Evolutionary conservation across 768 basidiomycete genomes (phyloP).

Genomic region (Paxillus rubicundulus): DNA sequence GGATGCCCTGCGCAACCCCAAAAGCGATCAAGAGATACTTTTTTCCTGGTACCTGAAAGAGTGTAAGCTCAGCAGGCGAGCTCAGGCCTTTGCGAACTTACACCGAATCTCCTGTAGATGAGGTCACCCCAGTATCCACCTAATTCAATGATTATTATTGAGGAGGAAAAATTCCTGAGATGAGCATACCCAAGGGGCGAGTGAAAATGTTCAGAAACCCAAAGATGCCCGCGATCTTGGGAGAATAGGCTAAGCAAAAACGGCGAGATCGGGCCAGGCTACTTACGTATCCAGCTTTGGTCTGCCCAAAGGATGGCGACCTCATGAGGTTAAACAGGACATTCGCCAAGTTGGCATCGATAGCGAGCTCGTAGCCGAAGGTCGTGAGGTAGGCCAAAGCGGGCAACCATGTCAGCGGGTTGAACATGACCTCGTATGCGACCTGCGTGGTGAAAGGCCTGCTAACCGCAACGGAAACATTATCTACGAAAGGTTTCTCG

Average conservation of each 20-base stretch:
- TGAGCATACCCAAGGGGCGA: conserved; percentile 39
- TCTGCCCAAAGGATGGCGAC: conserved; percentile 41
- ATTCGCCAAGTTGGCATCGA: conserved; percentile 52
- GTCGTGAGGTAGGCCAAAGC: conserved; percentile 51
- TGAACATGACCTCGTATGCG: conserved; percentile 34
- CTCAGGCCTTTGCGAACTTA: conserved; percentile 7
- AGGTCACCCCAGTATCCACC: conserved; percentile 48
- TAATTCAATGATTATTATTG: neutral
- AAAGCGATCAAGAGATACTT: conserved; percentile 45
- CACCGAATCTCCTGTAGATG: conserved; percentile 42
- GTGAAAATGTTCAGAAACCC: conserved; percentile 53
- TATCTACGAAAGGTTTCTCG: conserved; percentile 5
- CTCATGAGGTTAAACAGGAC: conserved; percentile 42
- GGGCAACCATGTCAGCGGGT: conserved; percentile 54
- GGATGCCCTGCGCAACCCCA: conserved; percentile 44
- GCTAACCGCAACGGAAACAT: conserved; percentile 41
- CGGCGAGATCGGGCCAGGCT: conserved; percentile 20
- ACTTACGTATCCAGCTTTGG: conserved; percentile 52
- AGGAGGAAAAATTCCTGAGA: neutral
- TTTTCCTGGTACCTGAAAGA: conserved; percentile 37
- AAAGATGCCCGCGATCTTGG: conserved; percentile 28
- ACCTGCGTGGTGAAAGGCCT: conserved; percentile 38
- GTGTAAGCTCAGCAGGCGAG: neutral
- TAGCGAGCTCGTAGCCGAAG: conserved; percentile 56
- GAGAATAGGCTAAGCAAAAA: neutral